These are phyloP conservation scores for Eutrema heterophyllum DNA, from an alignment of 345 rosid species.

Conservation along the genomic window DNA sequence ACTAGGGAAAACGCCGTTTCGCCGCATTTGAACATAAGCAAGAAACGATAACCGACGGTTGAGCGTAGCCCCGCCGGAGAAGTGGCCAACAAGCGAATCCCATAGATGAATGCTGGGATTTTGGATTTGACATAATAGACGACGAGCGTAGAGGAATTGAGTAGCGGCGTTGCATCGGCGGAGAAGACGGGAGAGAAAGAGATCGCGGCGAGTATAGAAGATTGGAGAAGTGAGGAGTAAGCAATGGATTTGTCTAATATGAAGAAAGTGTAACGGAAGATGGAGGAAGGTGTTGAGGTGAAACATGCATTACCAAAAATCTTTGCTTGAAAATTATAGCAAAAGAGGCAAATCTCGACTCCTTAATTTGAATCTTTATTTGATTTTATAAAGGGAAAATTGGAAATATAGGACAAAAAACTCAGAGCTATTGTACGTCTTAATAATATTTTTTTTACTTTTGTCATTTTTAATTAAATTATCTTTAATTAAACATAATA, in stretches of 20 bases:
- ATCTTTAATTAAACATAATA: too few species aligned
- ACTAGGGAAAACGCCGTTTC: not conserved
- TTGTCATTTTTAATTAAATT: too few species aligned
- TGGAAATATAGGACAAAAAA: too few species aligned
- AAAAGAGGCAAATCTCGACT: not conserved
- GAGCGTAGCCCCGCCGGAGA: not conserved
- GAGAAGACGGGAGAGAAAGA: conserved; percentile 1
- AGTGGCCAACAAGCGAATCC: not conserved
- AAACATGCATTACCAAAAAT: not conserved
- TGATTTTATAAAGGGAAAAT: too few species aligned
- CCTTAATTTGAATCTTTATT: not conserved
- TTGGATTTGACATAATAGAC: not conserved
- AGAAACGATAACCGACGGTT: not conserved
- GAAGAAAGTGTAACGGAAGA: not conserved
- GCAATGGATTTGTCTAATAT: conserved; percentile 10
- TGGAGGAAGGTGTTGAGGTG: not conserved
- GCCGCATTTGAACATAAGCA: not conserved
- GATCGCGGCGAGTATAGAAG: not conserved
- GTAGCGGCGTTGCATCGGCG: not conserved
- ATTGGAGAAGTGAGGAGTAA: not conserved
- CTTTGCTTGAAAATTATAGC: not conserved
- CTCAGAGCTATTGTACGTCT: too few species aligned
- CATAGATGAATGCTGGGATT: not conserved
- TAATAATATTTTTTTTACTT: too few species aligned
- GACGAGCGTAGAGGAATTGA: not conserved